Percentiles rank a stretch among this genome's conserved stretches.
Conservation (phyloP, 208 protist species). For the Trypanosoma cruzi region DNA sequence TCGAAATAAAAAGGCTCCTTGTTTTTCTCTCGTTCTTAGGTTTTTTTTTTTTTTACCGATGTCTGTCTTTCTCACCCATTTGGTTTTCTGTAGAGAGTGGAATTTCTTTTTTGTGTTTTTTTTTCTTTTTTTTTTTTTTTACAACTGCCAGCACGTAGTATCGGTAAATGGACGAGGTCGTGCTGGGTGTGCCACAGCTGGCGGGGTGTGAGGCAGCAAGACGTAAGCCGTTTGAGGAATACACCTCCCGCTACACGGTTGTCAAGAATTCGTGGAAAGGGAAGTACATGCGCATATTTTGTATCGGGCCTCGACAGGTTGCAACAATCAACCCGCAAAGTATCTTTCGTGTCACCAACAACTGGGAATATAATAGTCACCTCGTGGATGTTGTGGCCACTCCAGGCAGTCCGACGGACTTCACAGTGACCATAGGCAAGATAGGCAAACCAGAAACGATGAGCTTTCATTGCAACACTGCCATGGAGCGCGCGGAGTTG, state of each 20-base stretch:
- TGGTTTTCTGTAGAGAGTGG: neutral
- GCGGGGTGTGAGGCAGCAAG: neutral
- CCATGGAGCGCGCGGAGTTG: constrained; percentile 75
- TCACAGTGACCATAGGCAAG: constrained; percentile 51
- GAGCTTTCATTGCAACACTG: constrained; percentile 59
- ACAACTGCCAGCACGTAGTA: neutral
- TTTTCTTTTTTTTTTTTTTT: constrained; percentile 5
- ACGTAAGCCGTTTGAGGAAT: constrained; percentile 31
- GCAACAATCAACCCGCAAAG: constrained; percentile 78
- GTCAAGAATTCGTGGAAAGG: constrained; percentile 90
- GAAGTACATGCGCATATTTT: constrained; percentile 88
- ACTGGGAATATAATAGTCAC: constrained; percentile 54
- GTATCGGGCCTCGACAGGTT: constrained; percentile 47
- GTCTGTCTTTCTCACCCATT: constrained; percentile 16
- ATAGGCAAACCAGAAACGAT: constrained; percentile 51
- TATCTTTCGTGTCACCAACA: constrained; percentile 84
- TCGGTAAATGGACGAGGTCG: constrained; percentile 6
- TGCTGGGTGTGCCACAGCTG: constrained; percentile 15
- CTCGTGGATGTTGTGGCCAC: constrained; percentile 58
- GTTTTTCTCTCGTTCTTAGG: neutral
- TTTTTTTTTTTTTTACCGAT: neutral
- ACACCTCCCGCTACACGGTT: constrained; percentile 72
- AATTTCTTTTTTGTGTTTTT: neutral
- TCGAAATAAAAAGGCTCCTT: neutral
- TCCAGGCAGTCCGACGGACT: constrained; percentile 33